Base-by-base conservation (phyloP, 768 basidiomycete genomes). In the Jaapia argillacea region DNA sequence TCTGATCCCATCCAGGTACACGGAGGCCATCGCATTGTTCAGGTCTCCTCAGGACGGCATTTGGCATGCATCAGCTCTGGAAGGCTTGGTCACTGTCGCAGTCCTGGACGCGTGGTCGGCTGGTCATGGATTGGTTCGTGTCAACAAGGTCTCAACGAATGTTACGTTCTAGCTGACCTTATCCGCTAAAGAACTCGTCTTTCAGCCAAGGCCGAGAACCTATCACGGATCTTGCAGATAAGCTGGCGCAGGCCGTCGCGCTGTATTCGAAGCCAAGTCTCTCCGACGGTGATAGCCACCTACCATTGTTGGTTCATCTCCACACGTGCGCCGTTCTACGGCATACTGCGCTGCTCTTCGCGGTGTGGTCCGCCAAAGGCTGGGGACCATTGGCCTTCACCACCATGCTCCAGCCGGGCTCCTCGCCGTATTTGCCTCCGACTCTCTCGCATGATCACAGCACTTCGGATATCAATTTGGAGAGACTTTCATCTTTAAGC, bases 1-100 rank as follows among this genome's bases (percentile, higher is more conserved):
- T n/a, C n/a, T n/a, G 23, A 50, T 45, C 52, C 20, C 52, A 43
- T 46, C 24, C 54, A 90, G 87, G 79, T 98, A 91, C 61, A 75
- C 78, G 42, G 92, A 98, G 66, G 84, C 91, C 10, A 63, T 90
- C 14, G 72, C 72, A 24, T 58, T 86, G n/a, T 79, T 90, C 52
- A 86, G 82, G 59, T 68, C 69, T 1, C 71, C 77, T 5, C 76
- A 79, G 44, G 94, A 97, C 59, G 62, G 74, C 20, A 69, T 85
- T 22, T 99, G 94, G 94, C 85, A 92, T 58, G 94, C 89, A 0
- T 79, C 84, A 10, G 80, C 82, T 0, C 66, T 89, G 36, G 96
- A 99, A 65, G 89, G 90, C 3, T 60, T 92, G 52, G 86, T 85
- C 2, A 85, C 85, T 2, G 69, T 84, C 23, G 70, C 77, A 6